Evolutionary conservation across 768 basidiomycete genomes (phyloP).

Genomic region (Mycena metata): DNA sequence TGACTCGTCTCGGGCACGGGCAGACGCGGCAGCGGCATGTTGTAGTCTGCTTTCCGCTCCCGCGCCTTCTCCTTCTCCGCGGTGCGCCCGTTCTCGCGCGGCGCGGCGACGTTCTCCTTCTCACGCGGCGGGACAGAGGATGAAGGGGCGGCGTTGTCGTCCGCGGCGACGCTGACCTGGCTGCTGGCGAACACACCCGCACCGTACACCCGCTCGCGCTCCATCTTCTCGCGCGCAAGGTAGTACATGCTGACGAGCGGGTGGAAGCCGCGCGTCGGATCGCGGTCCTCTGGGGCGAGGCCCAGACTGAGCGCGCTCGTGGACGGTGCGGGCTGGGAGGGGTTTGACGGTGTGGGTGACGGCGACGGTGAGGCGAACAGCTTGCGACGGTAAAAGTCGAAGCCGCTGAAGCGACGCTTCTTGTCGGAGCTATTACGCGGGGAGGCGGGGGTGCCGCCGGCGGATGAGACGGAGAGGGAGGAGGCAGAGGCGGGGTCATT

Average conservation of each 20-base stretch:
- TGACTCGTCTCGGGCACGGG: conserved; percentile 59
- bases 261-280: conserved; percentile 95
- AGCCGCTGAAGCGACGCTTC: conserved; percentile 82
- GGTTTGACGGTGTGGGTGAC: conserved; percentile 1
- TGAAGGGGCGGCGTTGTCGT: neutral
- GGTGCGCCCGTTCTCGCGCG: conserved; percentile 64
- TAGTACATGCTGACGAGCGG: conserved; percentile 97
- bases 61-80: conserved; percentile 62
- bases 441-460: conserved; percentile 16
- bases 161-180: conserved; percentile 78
- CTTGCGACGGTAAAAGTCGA: conserved; percentile 94
- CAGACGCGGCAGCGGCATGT: conserved; percentile 69
- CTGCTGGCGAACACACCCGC: conserved; percentile 35
- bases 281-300: conserved; percentile 45
- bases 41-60: conserved; percentile 69
- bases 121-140: neutral
- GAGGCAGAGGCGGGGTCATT: conserved; percentile 4
- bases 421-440: conserved; percentile 20
- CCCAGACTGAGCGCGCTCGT: conserved; percentile 54
- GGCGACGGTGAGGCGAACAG: conserved; percentile 71
- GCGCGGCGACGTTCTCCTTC: conserved; percentile 28
- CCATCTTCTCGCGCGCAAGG: conserved; percentile 94
- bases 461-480: conserved; percentile 12
- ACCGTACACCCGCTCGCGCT: conserved; percentile 94
- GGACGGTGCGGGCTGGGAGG: conserved; percentile 49